Percentiles rank a stretch among this genome's conserved stretches.
Evolutionary conservation across 2,329 filamentous ascomycete species (phyloP).

Genomic region (Calonectria honghensis): DNA sequence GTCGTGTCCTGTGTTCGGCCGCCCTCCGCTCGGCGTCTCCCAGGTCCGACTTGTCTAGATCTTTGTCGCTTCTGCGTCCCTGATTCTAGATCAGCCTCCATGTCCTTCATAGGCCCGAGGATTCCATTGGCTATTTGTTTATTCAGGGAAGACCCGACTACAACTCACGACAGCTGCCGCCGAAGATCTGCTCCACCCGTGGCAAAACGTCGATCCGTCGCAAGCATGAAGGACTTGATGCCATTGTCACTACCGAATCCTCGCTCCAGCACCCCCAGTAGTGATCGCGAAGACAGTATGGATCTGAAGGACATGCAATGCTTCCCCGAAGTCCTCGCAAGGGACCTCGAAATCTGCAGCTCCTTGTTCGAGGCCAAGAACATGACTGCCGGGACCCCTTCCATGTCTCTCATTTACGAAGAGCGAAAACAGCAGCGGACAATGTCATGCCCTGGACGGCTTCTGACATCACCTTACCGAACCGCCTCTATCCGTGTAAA

Average conservation of each 20-base stretch:
- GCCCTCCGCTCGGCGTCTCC: not conserved
- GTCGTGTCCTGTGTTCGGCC: slow-evolving; percentile 37
- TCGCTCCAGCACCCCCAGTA: slow-evolving; percentile 50
- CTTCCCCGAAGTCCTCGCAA: slow-evolving; percentile 74
- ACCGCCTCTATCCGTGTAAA: slow-evolving; percentile 56
- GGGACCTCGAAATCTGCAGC: slow-evolving; percentile 70
- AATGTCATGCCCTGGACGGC: slow-evolving; percentile 45
- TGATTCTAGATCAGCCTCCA: slow-evolving; percentile 33
- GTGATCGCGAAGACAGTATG: slow-evolving; percentile 52
- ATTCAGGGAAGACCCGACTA: slow-evolving; percentile 49
- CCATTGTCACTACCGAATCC: slow-evolving; percentile 60
- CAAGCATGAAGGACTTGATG: slow-evolving; percentile 63
- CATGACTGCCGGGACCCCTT: slow-evolving; percentile 72
- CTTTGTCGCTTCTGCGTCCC: slow-evolving; percentile 32
- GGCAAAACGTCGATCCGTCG: slow-evolving; percentile 59
- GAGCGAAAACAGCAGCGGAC: slow-evolving; percentile 48
- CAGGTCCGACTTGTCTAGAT: slow-evolving; percentile 39
- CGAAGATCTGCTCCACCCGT: slow-evolving; percentile 46
- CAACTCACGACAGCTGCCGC: slow-evolving; percentile 36
- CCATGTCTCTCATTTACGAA: slow-evolving; percentile 59
- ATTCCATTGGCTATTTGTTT: slow-evolving; percentile 53
- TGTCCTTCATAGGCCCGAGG: slow-evolving; percentile 45
- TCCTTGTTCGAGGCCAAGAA: slow-evolving; percentile 69
- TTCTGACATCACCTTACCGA: slow-evolving; percentile 55
- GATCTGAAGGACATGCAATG: slow-evolving; percentile 63